A percentile compares a stretch with the other conserved stretches of the same genome.
phyloP scores from a whole-genome alignment of 108 stramenopile genomes.

The Phaeodactylum tricornutum region DNA sequence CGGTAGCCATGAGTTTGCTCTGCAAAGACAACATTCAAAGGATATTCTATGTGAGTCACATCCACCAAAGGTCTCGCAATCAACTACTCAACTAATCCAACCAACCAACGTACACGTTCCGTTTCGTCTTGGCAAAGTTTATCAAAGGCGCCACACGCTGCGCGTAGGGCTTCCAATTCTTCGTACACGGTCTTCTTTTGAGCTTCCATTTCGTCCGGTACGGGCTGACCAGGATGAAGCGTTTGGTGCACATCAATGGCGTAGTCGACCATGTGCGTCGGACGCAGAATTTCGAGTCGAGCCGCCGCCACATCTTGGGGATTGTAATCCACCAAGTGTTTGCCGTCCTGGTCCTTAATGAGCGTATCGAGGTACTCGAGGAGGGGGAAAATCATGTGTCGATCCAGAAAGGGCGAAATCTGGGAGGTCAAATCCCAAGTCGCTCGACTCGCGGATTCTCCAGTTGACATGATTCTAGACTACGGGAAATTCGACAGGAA shows the following conservation, averaged over 20 bases:
- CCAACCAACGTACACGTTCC: constrained; percentile 45
- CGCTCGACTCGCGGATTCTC: neutral
- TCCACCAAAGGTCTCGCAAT: neutral
- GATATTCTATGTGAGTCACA: neutral
- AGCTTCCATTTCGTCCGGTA: constrained; percentile 69
- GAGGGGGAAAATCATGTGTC: constrained; percentile 93
- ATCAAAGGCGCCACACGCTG: constrained; percentile 53
- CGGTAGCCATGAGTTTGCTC: constrained; percentile 50
- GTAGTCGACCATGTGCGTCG: constrained; percentile 91
- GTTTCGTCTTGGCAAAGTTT: constrained; percentile 64
- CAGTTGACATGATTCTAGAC: neutral
- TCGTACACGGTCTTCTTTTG: constrained; percentile 61
- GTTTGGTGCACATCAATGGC: constrained; percentile 79
- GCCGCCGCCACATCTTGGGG: constrained; percentile 68
- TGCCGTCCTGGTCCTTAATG: constrained; percentile 39
- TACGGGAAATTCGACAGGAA: neutral
- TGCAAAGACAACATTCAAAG: constrained; percentile 10
- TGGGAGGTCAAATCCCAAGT: constrained; percentile 75
- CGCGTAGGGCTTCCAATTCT: constrained; percentile 65
- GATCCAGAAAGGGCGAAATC: constrained; percentile 84
- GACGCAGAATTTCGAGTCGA: constrained; percentile 61
- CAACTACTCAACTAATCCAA: neutral
- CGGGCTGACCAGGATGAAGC: constrained; percentile 36
- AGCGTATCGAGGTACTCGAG: constrained; percentile 82
- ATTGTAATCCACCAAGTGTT: constrained; percentile 47